A percentile compares a stretch with the other conserved stretches of the same genome.
These are phyloP conservation scores for Stipa capillata DNA, from an alignment of 176 grass and related monocot genomes.

Conservation along the genomic window DNA sequence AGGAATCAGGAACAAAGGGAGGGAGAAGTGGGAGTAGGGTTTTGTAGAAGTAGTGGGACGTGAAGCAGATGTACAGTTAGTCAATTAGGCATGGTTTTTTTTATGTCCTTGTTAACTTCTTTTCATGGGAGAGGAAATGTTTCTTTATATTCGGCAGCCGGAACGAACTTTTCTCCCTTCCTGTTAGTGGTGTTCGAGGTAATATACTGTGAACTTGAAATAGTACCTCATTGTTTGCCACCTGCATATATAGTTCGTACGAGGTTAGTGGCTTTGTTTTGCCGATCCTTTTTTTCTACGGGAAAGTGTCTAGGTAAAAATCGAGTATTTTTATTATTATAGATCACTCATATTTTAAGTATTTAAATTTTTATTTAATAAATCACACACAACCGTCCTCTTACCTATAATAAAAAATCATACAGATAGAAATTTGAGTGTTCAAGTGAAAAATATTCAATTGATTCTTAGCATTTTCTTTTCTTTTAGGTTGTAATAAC, in stretches of 20 bases:
- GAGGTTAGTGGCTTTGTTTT: too few species aligned
- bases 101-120: constrained; percentile 35
- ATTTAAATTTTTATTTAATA: too few species aligned
- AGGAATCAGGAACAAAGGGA: not conserved
- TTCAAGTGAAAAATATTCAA: too few species aligned
- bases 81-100: constrained; percentile 29
- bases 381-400: too few species aligned
- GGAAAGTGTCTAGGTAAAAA: too few species aligned
- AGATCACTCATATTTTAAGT: too few species aligned
- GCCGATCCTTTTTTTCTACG: too few species aligned
- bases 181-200: not conserved
- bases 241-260: not conserved
- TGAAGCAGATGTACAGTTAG: not conserved
- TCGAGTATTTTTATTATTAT: too few species aligned
- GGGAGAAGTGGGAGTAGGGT: constrained; percentile 22
- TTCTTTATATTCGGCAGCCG: constrained; percentile 11
- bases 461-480: too few species aligned
- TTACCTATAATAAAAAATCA: too few species aligned
- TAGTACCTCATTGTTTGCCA: constrained; percentile 1
- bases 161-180: not conserved
- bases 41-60: constrained; percentile 24
- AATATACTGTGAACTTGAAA: not conserved
- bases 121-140: constrained; percentile 29
- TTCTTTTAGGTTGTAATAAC: too few species aligned
- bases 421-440: too few species aligned